phyloP scores from a whole-genome alignment of 2,329 filamentous ascomycete genomes.

The Pseudogymnoascus sp. region DNA sequence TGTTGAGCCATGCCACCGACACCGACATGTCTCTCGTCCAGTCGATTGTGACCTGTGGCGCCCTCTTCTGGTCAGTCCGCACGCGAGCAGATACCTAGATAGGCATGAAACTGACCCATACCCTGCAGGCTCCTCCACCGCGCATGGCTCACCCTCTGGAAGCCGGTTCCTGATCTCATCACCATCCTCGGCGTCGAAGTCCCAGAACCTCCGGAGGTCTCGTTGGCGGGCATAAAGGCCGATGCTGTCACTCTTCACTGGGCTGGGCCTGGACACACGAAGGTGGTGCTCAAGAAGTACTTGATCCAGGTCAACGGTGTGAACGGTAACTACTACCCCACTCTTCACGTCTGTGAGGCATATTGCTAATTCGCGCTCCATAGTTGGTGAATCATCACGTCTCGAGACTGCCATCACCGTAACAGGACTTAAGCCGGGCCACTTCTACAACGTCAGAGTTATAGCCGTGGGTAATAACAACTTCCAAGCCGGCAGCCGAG shows the following conservation, averaged over 20 bases:
- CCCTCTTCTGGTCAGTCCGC: conserved; percentile 25
- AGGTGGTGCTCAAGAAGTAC: conserved; percentile 67
- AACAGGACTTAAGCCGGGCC: conserved; percentile 73
- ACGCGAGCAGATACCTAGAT: not conserved
- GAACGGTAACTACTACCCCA: conserved; percentile 52
- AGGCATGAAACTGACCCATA: not conserved
- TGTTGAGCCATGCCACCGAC: conserved; percentile 26
- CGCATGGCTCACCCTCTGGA: conserved; percentile 80
- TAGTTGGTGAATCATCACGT: conserved; percentile 76
- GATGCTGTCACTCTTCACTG: conserved; percentile 87
- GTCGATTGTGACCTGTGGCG: conserved; percentile 25
- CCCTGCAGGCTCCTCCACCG: conserved; percentile 68
- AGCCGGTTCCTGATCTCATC: conserved; percentile 84
- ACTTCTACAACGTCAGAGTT: conserved; percentile 89
- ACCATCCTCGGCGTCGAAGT: conserved; percentile 90
- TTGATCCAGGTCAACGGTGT: conserved; percentile 90
- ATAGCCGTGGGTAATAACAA: conserved; percentile 86
- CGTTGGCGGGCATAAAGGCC: conserved; percentile 78
- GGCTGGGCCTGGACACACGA: conserved; percentile 61
- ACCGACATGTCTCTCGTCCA: conserved; percentile 27
- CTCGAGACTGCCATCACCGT: conserved; percentile 86
- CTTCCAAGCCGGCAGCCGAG: conserved; percentile 80
- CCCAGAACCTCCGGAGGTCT: conserved; percentile 79
- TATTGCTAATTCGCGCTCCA: conserved; percentile 16
- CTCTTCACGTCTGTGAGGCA: not conserved